These are phyloP conservation scores for Golubevia sp. DNA, from an alignment of 1,284 basidiomycete species.

Conservation along the genomic window DNA sequence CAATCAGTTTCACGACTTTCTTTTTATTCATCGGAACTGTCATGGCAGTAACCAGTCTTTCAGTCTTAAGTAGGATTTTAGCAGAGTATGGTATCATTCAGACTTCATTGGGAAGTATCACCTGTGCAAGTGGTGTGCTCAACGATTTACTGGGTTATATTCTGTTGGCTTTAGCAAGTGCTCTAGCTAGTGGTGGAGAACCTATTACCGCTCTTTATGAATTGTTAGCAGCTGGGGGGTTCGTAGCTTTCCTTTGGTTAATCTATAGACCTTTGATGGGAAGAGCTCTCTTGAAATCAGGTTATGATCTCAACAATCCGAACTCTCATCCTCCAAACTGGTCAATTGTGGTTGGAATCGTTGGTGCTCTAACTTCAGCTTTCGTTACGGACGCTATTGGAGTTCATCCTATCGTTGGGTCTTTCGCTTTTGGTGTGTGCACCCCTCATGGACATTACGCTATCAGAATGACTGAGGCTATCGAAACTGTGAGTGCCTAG, in stretches of 20 bases:
- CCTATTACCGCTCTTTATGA: conserved; percentile 32
- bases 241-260: conserved; percentile 26
- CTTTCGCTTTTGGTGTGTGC: conserved; percentile 31
- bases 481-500: conserved; percentile 21
- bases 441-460: conserved; percentile 33
- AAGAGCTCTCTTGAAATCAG: conserved; percentile 18
- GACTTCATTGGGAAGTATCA: conserved; percentile 29
- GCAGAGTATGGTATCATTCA: conserved; percentile 33
- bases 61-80: conserved; percentile 29
- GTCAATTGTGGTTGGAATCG: conserved; percentile 20
- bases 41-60: conserved; percentile 32
- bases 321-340: conserved; percentile 24
- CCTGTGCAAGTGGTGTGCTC: conserved; percentile 28
- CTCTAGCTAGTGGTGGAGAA: conserved; percentile 23
- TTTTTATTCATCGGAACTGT: conserved; percentile 44
- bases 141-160: conserved; percentile 37
- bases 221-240: conserved; percentile 24
- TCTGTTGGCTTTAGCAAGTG: conserved; percentile 27
- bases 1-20: conserved; percentile 36
- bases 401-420: conserved; percentile 36
- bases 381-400: conserved; percentile 31
- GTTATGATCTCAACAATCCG: conserved; percentile 23
- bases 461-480: conserved; percentile 31
- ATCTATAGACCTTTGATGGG: conserved; percentile 24
- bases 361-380: conserved; percentile 29